Conservation (phyloP, 805 yeast species). For the Cyberlindnera amylophila region DNA sequence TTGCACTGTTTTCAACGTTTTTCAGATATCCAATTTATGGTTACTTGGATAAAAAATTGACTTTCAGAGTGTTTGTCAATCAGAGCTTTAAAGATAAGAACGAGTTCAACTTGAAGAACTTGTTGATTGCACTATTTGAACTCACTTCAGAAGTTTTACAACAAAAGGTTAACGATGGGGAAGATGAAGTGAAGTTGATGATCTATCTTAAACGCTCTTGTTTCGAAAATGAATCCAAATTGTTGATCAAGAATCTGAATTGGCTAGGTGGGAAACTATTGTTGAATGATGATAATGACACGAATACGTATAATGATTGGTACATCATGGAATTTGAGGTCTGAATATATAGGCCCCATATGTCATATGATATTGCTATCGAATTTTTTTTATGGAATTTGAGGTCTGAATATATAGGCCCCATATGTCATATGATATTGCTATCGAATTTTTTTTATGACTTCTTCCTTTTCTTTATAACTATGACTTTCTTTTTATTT, state of each 20-base stretch:
- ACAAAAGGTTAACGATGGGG: slow-evolving; percentile 6
- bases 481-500: background rate
- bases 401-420: slow-evolving; percentile 24
- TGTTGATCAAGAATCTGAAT: slow-evolving; percentile 24
- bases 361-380: too few species aligned
- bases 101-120: slow-evolving; percentile 23
- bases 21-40: slow-evolving; percentile 26
- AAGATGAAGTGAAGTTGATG: slow-evolving; percentile 16
- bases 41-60: slow-evolving; percentile 10
- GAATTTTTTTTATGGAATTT: slow-evolving; percentile 22
- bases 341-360: slow-evolving; percentile 7
- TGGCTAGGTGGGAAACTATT: slow-evolving; percentile 28
- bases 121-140: slow-evolving; percentile 25
- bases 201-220: slow-evolving; percentile 21
- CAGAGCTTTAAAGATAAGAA: slow-evolving; percentile 22
- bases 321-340: slow-evolving; percentile 29
- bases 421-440: too few species aligned
- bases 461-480: background rate
- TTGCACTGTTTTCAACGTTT: slow-evolving; percentile 17
- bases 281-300: slow-evolving; percentile 18
- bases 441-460: background rate
- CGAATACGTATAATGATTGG: slow-evolving; percentile 27
- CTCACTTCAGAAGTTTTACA: slow-evolving; percentile 21
- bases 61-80: slow-evolving; percentile 21
- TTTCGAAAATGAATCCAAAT: slow-evolving; percentile 25